A percentile compares a stretch with the other conserved stretches of the same genome.
Evolutionary conservation across 2,329 filamentous ascomycete species (phyloP).

Genomic region (Exophiala alcalophila): DNA sequence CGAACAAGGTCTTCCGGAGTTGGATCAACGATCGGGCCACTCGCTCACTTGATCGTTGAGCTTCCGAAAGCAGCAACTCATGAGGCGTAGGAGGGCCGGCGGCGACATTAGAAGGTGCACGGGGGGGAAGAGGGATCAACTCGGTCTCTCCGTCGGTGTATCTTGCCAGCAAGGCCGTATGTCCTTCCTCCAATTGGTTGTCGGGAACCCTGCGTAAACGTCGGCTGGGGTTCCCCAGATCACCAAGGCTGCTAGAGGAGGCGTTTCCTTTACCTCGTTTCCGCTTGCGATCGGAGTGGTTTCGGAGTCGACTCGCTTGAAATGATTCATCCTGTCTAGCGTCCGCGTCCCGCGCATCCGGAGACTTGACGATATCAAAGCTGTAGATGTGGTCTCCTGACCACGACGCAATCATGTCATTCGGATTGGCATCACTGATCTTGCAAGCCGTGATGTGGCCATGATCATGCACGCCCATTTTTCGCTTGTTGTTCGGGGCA

Average conservation of each 20-base stretch:
- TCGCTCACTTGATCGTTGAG: conserved; percentile 53
- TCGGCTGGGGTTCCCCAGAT: conserved; percentile 45
- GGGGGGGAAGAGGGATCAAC: conserved; percentile 51
- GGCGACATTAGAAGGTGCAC: not conserved
- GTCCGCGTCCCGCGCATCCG: conserved; percentile 51
- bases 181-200: conserved; percentile 38
- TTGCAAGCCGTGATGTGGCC: conserved; percentile 69
- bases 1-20: conserved; percentile 56
- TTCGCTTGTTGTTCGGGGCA: conserved; percentile 58
- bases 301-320: conserved; percentile 36
- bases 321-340: conserved; percentile 31
- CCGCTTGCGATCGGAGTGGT: conserved; percentile 51
- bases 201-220: conserved; percentile 49
- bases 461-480: conserved; percentile 53
- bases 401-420: conserved; percentile 67
- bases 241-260: conserved; percentile 42
- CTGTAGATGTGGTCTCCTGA: conserved; percentile 65
- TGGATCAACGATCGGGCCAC: conserved; percentile 56
- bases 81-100: conserved; percentile 36
- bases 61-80: conserved; percentile 49
- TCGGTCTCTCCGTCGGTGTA: conserved; percentile 61
- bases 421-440: conserved; percentile 66
- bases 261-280: conserved; percentile 52
- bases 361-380: conserved; percentile 61
- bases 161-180: conserved; percentile 54